A percentile compares a stretch with the other conserved stretches of the same genome.
phyloP scores from a whole-genome alignment of 495 filamentous ascomycete genomes.

The Penicillium flavigenum region DNA sequence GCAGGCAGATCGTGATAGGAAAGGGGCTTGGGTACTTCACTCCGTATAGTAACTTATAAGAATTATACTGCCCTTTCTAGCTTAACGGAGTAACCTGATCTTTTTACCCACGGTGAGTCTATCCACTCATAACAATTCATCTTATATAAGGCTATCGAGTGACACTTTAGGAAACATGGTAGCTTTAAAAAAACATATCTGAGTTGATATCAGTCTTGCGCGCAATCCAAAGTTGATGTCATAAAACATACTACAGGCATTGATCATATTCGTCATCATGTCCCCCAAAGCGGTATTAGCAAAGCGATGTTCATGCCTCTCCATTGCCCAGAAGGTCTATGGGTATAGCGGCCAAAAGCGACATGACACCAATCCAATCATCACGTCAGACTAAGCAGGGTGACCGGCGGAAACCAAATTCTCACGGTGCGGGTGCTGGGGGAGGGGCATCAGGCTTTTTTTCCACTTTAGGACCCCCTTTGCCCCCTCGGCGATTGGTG shows the following conservation, averaged over 20 bases:
- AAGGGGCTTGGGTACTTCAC: no score
- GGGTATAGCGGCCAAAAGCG: not conserved
- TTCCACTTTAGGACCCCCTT: constrained; percentile 37
- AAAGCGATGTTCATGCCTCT: not conserved
- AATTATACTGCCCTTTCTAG: no score
- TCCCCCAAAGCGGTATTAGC: not conserved
- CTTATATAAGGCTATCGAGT: not conserved
- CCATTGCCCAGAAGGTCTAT: not conserved
- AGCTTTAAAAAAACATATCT: not conserved
- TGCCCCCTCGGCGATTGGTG: constrained; percentile 23
- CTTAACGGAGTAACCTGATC: no score
- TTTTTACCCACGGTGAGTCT: no score
- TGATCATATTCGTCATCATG: not conserved
- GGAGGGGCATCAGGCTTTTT: constrained; percentile 37
- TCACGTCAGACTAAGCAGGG: not conserved
- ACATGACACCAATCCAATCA: not conserved
- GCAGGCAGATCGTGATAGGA: no score
- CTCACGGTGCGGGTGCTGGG: constrained; percentile 18
- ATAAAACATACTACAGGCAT: not conserved
- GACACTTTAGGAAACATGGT: not conserved
- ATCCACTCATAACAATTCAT: no score
- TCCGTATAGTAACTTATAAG: no score
- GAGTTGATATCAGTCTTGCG: not conserved
- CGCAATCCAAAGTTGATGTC: not conserved
- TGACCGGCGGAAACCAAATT: not conserved